Percentiles rank a stretch among this genome's conserved stretches.
phyloP scores from a whole-genome alignment of 1,139 yeast species.

The Yamadazyma aaseri region DNA sequence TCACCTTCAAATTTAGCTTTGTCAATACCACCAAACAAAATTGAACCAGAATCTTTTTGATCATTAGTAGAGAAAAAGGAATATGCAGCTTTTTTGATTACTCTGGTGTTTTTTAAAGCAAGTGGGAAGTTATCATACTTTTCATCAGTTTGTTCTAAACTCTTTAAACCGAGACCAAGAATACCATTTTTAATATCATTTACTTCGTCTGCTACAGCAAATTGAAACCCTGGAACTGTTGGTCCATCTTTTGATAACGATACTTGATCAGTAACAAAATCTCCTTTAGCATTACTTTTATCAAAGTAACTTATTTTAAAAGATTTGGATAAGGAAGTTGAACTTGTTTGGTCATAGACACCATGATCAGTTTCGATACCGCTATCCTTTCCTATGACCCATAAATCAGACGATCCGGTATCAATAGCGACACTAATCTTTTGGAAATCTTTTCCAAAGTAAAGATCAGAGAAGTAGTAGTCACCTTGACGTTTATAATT shows the following conservation, averaged over 20 bases:
- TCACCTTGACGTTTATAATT: background rate
- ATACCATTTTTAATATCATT: constrained; percentile 2
- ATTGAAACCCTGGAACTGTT: constrained; percentile 5
- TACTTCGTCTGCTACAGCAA: constrained; percentile 7
- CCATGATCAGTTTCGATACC: constrained; percentile 10
- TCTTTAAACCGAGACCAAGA: constrained; percentile 3
- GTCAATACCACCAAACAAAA: constrained; percentile 52
- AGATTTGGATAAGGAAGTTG: constrained; percentile 31
- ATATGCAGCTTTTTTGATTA: constrained; percentile 20
- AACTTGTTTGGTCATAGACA: constrained; percentile 9
- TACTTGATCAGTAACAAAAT: constrained; percentile 51
- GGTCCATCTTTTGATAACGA: constrained; percentile 10
- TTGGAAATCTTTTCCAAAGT: constrained; percentile 14
- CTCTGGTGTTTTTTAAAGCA: constrained; percentile 21
- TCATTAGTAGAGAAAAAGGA: constrained; percentile 16
- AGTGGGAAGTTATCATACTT: constrained; percentile 20
- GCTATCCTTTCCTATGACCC: constrained; percentile 24
- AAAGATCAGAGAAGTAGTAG: constrained; percentile 2
- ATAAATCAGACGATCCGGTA: constrained; percentile 46
- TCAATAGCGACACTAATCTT: constrained; percentile 34
- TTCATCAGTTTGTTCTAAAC: constrained; percentile 1
- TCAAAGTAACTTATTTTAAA: constrained; percentile 58
- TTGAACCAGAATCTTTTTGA: constrained; percentile 26
- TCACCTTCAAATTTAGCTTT: constrained; percentile 42
- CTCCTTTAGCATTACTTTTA: constrained; percentile 55